phyloP scores from a whole-genome alignment of 2,329 filamentous ascomycete genomes.

The Ceratocystis ficicola region DNA sequence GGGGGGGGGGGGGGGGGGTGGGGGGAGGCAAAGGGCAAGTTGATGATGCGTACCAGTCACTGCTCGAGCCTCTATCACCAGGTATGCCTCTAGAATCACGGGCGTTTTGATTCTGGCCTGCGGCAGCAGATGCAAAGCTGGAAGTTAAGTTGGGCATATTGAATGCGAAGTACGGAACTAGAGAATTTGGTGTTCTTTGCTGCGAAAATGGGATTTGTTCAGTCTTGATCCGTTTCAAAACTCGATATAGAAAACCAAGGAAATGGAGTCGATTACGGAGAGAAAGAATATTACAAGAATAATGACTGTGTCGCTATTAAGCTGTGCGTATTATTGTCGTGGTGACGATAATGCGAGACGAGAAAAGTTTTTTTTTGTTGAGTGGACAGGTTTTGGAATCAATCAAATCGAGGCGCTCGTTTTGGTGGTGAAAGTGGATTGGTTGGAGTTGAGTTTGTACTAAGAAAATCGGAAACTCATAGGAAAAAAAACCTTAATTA shows the following conservation, averaged over 20 bases:
- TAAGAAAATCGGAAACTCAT: neutral
- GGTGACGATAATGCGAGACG: neutral
- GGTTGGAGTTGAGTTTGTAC: constrained; percentile 4
- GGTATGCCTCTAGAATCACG: constrained; percentile 48
- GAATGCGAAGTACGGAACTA: constrained; percentile 11
- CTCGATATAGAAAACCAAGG: neutral
- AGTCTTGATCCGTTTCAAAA: neutral
- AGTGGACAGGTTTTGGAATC: constrained; percentile 7
- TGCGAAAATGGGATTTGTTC: neutral
- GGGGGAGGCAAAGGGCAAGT: neutral
- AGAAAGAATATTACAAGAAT: neutral
- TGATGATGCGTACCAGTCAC: constrained; percentile 18
- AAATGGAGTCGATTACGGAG: neutral
- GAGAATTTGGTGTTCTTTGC: neutral
- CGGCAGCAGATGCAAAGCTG: constrained; percentile 73
- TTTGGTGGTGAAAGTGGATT: constrained; percentile 11
- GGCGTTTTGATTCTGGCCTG: constrained; percentile 53
- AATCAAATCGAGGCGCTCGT: constrained; percentile 3
- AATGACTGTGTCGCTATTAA: neutral
- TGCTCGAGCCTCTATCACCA: constrained; percentile 27
- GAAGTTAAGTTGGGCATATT: constrained; percentile 60
- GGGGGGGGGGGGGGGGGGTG: no score
- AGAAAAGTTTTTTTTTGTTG: constrained; percentile 1
- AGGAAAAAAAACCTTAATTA: constrained; percentile 9
- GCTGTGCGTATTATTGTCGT: neutral